Evolutionary conservation across 805 yeast species (phyloP).

Genomic region (Ogataea naganishii): DNA sequence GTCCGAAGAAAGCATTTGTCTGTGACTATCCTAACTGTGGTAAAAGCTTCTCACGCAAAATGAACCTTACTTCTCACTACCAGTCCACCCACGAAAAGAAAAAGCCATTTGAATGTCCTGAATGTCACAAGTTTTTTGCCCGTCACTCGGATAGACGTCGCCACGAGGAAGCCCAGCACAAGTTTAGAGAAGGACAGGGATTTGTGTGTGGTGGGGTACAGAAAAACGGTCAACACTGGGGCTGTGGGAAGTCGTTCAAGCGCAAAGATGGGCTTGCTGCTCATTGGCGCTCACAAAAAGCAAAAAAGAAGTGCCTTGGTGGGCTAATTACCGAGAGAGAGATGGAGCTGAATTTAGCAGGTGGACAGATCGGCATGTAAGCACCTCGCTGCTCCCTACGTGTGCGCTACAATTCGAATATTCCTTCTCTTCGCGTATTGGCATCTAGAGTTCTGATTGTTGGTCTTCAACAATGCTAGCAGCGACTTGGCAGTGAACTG

Average conservation of each 20-base stretch:
- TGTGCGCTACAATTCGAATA: too few species aligned
- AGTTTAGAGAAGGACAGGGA: conserved; percentile 8
- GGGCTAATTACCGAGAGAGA: conserved; percentile 2
- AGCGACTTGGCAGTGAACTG: too few species aligned
- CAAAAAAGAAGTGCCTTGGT: conserved; percentile 25
- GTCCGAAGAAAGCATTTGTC: conserved; percentile 10
- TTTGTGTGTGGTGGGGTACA: conserved; percentile 21
- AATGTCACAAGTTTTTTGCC: conserved; percentile 23
- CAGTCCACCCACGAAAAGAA: conserved; percentile 25
- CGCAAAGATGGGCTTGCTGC: conserved; percentile 27
- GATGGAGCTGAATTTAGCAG: too few species aligned
- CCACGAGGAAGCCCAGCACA: conserved; percentile 25
- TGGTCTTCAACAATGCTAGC: too few species aligned
- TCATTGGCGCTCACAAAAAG: conserved; percentile 27
- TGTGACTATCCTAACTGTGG: conserved; percentile 20
- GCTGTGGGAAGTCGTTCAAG: conserved; percentile 26
- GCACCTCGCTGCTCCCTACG: too few species aligned
- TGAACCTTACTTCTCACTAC: conserved; percentile 25
- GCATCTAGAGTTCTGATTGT: too few species aligned
- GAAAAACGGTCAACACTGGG: conserved; percentile 23
- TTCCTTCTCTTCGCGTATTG: too few species aligned
- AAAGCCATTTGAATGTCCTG: conserved; percentile 22
- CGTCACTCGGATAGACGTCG: conserved; percentile 25
- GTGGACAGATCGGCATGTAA: too few species aligned
- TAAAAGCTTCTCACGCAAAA: conserved; percentile 23